These are phyloP conservation scores for Monosporascus sp. DNA, from an alignment of 2,329 filamentous ascomycete genomes.

Conservation along the genomic window DNA sequence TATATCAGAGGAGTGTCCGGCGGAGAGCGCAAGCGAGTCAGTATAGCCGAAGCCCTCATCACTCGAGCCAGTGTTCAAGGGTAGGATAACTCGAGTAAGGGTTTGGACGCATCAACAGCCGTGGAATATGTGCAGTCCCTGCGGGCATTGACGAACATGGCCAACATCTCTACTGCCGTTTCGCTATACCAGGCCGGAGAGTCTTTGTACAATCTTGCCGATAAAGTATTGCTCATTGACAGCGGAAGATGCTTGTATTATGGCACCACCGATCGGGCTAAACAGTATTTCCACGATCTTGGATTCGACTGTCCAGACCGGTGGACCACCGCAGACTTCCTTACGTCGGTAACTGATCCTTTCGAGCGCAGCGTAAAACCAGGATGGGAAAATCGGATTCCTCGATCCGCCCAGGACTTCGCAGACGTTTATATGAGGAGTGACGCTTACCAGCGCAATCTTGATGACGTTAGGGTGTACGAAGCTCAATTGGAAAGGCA, in stretches of 20 bases:
- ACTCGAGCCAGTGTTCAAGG: conserved; percentile 58
- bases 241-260: conserved; percentile 69
- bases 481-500: conserved; percentile 40
- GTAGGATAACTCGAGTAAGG: conserved; percentile 68
- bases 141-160: conserved; percentile 62
- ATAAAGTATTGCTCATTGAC: conserved; percentile 65
- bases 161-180: conserved; percentile 55
- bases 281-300: conserved; percentile 63
- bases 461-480: conserved; percentile 48
- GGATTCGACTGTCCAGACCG: conserved; percentile 69
- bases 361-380: conserved; percentile 51
- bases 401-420: conserved; percentile 59
- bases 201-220: conserved; percentile 50
- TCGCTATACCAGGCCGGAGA: conserved; percentile 62
- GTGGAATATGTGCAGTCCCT: conserved; percentile 62
- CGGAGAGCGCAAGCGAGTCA: conserved; percentile 69
- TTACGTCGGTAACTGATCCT: conserved; percentile 67
- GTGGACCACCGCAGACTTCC: conserved; percentile 69
- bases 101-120: conserved; percentile 61
- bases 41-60: conserved; percentile 66
- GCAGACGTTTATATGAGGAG: conserved; percentile 46
- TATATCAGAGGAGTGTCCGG: conserved; percentile 58
- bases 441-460: conserved; percentile 34
- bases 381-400: conserved; percentile 53
- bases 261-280: conserved; percentile 58